phyloP scores from a whole-genome alignment of 169 alveolate genomes.

The Plasmodium relictum region DNA sequence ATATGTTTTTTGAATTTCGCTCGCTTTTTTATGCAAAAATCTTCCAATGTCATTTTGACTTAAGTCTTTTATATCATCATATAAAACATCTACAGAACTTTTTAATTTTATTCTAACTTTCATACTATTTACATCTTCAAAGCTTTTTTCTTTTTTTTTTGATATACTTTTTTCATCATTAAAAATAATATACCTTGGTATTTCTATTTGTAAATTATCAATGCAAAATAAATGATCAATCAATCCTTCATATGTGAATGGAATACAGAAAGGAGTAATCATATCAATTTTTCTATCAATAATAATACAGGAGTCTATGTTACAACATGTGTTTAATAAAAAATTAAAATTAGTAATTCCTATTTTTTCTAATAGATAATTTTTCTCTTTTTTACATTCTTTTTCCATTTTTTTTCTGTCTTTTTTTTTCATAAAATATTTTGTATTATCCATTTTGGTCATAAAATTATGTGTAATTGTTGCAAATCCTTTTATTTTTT shows the following conservation, averaged over 20 bases:
- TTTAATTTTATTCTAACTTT: conserved; percentile 29
- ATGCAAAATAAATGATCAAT: conserved; percentile 84
- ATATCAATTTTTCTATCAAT: conserved; percentile 87
- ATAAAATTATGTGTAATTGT: conserved; percentile 20
- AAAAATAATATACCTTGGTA: conserved; percentile 78
- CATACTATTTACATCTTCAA: background rate
- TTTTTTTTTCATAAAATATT: conserved; percentile 43
- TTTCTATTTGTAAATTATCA: conserved; percentile 81
- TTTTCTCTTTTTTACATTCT: conserved; percentile 44
- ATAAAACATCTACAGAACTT: conserved; percentile 84
- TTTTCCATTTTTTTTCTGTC: conserved; percentile 32
- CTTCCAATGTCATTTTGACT: conserved; percentile 88
- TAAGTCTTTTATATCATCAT: conserved; percentile 85
- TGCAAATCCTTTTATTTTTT: background rate
- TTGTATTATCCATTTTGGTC: conserved; percentile 35
- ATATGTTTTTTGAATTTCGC: conserved; percentile 89
- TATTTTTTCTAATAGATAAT: conserved; percentile 40
- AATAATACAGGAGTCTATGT: conserved; percentile 77
- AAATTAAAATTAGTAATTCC: conserved; percentile 36
- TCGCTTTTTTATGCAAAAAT: conserved; percentile 89
- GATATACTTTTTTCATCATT: conserved; percentile 25
- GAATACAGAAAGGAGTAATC: conserved; percentile 86
- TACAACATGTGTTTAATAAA: conserved; percentile 15
- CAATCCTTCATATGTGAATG: conserved; percentile 89
- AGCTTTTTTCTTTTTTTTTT: background rate